Conservation (phyloP, 345 rosid genomes). For the Angophora floribunda region DNA sequence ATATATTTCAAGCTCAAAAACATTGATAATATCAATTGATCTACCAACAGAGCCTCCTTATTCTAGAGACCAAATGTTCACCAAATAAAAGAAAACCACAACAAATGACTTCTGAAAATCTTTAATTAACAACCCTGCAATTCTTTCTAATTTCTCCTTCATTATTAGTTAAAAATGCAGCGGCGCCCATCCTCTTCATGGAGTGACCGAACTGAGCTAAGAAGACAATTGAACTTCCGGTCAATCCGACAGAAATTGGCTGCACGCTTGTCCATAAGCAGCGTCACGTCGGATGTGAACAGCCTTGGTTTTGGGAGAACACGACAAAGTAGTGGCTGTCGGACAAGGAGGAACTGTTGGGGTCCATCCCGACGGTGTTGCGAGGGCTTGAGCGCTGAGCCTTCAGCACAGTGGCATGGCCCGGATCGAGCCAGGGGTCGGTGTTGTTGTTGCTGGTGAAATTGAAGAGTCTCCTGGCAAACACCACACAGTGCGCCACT, state of each 20-base stretch:
- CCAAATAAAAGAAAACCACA: too few relatives aligned
- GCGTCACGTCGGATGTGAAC: slow-evolving; percentile 14
- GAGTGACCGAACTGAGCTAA: slow-evolving; percentile 14
- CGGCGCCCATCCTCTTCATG: slow-evolving; percentile 21
- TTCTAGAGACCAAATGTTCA: too few relatives aligned
- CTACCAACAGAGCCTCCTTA: not conserved
- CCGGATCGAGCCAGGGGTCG: slow-evolving; percentile 32
- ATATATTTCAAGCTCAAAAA: not conserved
- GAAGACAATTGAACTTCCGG: not conserved
- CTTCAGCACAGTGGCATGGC: slow-evolving; percentile 3
- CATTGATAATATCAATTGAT: not conserved
- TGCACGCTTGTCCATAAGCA: slow-evolving; percentile 3
- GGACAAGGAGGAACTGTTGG: not conserved
- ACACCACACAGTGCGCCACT: slow-evolving; percentile 29
- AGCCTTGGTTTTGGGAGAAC: slow-evolving; percentile 10
- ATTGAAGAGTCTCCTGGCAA: slow-evolving; percentile 37
- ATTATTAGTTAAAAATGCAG: slow-evolving; percentile 7
- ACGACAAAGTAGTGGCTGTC: slow-evolving; percentile 11
- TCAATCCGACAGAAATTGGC: not conserved
- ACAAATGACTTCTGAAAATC: not conserved
- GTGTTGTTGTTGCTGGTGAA: slow-evolving; percentile 55
- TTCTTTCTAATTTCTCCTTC: slow-evolving; percentile 20
- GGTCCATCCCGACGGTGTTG: slow-evolving; percentile 6
- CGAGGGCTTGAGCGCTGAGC: slow-evolving; percentile 2
- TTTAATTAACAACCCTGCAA: slow-evolving; percentile 6